Evolutionary conservation across 441 rosid species (phyloP).

Genomic region (Raphanus hybrid): DNA sequence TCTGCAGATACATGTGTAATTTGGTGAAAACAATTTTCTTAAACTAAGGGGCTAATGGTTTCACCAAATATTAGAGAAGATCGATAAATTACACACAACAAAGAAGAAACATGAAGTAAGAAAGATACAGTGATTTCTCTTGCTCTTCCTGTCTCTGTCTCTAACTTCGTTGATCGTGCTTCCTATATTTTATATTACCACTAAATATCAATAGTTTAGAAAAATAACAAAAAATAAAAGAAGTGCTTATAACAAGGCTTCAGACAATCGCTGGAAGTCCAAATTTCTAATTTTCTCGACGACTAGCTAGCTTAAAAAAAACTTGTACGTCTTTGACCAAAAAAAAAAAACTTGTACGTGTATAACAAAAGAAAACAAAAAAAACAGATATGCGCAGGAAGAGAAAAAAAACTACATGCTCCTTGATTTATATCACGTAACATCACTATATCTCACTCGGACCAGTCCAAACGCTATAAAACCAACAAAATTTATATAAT

Average conservation of each 20-base stretch:
- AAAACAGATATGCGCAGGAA: not conserved
- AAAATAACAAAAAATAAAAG: too few relatives aligned
- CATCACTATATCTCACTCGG: not conserved
- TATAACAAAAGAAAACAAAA: not conserved
- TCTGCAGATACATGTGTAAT: not conserved
- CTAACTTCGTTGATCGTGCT: too few relatives aligned
- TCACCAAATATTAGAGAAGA: not conserved
- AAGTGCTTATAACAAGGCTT: too few relatives aligned
- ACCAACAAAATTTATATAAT: not conserved
- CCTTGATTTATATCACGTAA: not conserved
- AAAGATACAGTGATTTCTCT: not conserved
- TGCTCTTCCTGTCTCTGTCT: too few relatives aligned
- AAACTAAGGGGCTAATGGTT: not conserved
- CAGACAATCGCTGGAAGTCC: too few relatives aligned
- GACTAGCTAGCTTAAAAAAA: not conserved
- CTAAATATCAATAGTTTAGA: too few relatives aligned
- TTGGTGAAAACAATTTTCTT: not conserved
- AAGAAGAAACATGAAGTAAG: not conserved
- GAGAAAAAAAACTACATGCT: not conserved
- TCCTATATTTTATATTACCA: too few relatives aligned
- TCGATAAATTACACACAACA: not conserved
- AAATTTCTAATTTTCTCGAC: not conserved
- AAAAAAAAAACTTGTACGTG: not conserved
- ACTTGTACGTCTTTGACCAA: not conserved
- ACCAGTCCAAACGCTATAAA: not conserved